phyloP scores from a whole-genome alignment of 495 filamentous ascomycete genomes.

The Penicillium egyptiacum region DNA sequence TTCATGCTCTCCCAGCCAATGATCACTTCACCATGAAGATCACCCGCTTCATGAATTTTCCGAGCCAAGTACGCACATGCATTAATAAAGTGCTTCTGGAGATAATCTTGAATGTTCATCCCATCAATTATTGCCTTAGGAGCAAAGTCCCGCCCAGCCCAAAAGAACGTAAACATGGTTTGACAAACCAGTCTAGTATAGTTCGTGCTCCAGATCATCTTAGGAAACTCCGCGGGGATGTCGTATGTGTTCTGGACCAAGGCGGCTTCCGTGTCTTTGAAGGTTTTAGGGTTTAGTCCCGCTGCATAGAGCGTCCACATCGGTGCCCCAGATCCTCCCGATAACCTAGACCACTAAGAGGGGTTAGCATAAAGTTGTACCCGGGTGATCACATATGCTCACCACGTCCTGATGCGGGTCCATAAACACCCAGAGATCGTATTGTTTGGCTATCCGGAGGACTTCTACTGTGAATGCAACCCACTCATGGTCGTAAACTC shows the following conservation, averaged over 20 bases:
- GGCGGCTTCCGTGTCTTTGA: conserved; percentile 85
- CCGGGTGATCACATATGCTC: conserved; percentile 33
- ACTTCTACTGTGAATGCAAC: conserved; percentile 85
- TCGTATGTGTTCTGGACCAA: conserved; percentile 93
- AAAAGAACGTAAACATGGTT: conserved; percentile 93
- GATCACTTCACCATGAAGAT: conserved; percentile 80
- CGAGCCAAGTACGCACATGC: conserved; percentile 79
- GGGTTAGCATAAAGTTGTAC: conserved; percentile 18
- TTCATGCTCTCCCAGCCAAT: conserved; percentile 97
- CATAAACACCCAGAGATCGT: conserved; percentile 96
- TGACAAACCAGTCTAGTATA: conserved; percentile 85
- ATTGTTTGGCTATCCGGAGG: conserved; percentile 77
- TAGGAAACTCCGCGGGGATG: conserved; percentile 84
- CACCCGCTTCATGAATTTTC: conserved; percentile 86
- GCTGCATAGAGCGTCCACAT: conserved; percentile 98
- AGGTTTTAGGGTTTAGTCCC: conserved; percentile 80
- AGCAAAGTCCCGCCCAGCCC: conserved; percentile 87
- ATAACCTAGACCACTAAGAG: conserved; percentile 83
- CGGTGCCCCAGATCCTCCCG: conserved; percentile 91
- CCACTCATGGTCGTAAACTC: conserved; percentile 92
- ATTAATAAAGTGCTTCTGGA: conserved; percentile 81
- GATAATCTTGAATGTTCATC: conserved; percentile 92
- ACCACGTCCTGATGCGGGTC: conserved; percentile 97
- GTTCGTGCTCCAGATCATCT: conserved; percentile 99
- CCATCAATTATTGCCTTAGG: conserved; percentile 95